Evolutionary conservation across 805 yeast genomes (phyloP), one percentile per base, ranked within the genome.

Genomic region (Saturnispora mendoncae): DNA sequence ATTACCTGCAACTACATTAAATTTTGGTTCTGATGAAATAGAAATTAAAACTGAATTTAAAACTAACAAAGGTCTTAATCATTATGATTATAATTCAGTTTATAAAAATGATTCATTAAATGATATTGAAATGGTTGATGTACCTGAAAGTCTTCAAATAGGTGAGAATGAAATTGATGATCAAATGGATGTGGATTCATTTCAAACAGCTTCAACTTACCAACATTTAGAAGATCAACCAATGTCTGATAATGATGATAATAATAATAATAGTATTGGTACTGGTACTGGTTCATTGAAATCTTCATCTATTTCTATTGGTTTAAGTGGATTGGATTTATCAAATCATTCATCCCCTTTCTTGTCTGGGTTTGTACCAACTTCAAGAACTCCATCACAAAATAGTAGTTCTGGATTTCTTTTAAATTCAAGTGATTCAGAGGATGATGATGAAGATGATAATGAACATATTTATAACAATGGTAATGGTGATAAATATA

Each of bases 1-100:
- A 33, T 63, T 90, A 39, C 97, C 97, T 2, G 79, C 96, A 2
- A 87, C 97, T 0, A 78, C 85, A 0, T 71, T 90, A 42, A 87
- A 88, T 56, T 84, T 85, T 6, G 75, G 83, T 4, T 66, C 72
- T 6, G 78, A 73, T 40, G 79, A 74, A 41, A 77, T 78, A 47
- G 81, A 77, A 30, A 74, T 79, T 1, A 71, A 80, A 38, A 78
- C 29, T 7, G 25, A 18, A 19, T 32, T 32, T 7, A 74, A 74
- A 50, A 78, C 84, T 28, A 72, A 71, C 52, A 70, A 87, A 61
- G 88, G 88, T 13, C 80, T 78, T 53, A 86, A 82, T 55, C 80
- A 79, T 61, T 74, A 76, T 60, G 90, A 84, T 58, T 84, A 84
- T 59, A 84, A 84, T 55, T 71, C 86, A 0, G 92, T 83, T 18